phyloP scores from a whole-genome alignment of 192 early-diverging fungal species.

The Umbelopsis ramanniana region DNA sequence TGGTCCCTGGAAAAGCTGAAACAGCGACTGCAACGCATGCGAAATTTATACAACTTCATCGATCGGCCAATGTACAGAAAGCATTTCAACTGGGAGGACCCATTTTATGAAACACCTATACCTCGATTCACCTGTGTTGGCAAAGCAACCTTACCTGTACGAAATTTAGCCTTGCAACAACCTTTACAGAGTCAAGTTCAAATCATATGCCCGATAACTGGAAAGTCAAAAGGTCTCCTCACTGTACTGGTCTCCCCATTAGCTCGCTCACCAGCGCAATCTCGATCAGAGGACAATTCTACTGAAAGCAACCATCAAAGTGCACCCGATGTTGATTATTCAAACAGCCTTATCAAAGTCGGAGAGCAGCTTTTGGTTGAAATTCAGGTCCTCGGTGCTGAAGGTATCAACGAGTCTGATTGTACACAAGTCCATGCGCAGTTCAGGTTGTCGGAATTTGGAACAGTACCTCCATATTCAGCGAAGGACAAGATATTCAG shows the following conservation, averaged over 20 bases:
- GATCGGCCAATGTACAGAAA: constrained; percentile 61
- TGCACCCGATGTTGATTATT: not conserved
- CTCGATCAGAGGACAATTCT: not conserved
- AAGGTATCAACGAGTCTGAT: constrained; percentile 56
- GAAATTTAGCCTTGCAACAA: constrained; percentile 47
- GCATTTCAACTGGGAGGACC: constrained; percentile 61
- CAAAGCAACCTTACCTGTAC: constrained; percentile 47
- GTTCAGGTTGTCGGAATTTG: constrained; percentile 66
- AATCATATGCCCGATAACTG: constrained; percentile 51
- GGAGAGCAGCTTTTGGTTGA: constrained; percentile 64
- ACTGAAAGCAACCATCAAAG: not conserved
- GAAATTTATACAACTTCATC: constrained; percentile 59
- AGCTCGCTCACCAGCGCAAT: constrained; percentile 2
- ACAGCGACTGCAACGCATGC: constrained; percentile 70
- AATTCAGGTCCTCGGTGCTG: constrained; percentile 56
- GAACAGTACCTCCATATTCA: constrained; percentile 43
- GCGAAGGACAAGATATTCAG: constrained; percentile 57
- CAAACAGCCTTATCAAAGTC: constrained; percentile 23
- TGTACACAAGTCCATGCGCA: constrained; percentile 75
- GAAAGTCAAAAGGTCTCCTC: constrained; percentile 43
- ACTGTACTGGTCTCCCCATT: constrained; percentile 49
- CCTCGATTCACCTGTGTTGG: constrained; percentile 61
- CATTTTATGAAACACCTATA: constrained; percentile 60
- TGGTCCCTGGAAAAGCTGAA: constrained; percentile 70
- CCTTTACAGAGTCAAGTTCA: constrained; percentile 49